Percentiles rank a stretch among this genome's conserved stretches.
Evolutionary conservation across 1,284 basidiomycete genomes (phyloP).

Genomic region (Papiliotrema flavescens): DNA sequence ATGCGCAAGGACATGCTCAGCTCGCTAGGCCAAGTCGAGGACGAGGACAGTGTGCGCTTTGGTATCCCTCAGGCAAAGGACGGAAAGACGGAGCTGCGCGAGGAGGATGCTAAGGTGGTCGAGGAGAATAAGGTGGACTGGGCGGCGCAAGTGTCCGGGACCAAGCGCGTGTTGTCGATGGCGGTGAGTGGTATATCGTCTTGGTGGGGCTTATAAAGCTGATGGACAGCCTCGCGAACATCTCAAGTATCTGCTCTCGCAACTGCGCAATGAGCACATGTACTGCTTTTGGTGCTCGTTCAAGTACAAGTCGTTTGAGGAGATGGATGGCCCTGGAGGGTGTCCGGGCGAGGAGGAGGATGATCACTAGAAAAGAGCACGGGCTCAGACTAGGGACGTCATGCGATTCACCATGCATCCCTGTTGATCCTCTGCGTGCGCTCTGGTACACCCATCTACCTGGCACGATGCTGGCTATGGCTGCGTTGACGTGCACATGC

Average conservation of each 20-base stretch:
- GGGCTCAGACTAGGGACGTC: background rate
- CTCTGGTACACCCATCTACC: no score
- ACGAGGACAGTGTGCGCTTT: slow-evolving; percentile 17
- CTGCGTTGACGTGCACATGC: no score
- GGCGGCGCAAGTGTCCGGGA: slow-evolving; percentile 32
- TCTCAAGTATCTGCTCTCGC: slow-evolving; percentile 39
- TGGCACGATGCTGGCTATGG: no score
- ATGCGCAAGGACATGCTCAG: slow-evolving; percentile 46
- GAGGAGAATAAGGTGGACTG: slow-evolving; percentile 30
- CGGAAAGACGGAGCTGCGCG: background rate
- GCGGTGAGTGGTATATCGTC: slow-evolving; percentile 32
- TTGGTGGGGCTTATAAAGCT: no score
- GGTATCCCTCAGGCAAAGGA: background rate
- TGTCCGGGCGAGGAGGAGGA: slow-evolving; percentile 49
- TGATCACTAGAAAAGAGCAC: slow-evolving; percentile 37
- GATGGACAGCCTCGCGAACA: slow-evolving; percentile 31
- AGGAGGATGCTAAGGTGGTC: slow-evolving; percentile 7
- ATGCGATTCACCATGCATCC: background rate
- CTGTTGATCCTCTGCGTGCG: background rate
- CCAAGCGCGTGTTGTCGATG: slow-evolving; percentile 44
- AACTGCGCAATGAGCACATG: slow-evolving; percentile 43
- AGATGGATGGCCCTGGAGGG: slow-evolving; percentile 46
- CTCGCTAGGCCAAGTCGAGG: slow-evolving; percentile 14
- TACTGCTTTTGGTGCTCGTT: slow-evolving; percentile 49
- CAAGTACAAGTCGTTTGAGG: slow-evolving; percentile 38